Percentiles rank a stretch among this genome's conserved stretches.
phyloP scores from a whole-genome alignment of 176 grass and related monocot genomes.

The Elaeis guineensis region DNA sequence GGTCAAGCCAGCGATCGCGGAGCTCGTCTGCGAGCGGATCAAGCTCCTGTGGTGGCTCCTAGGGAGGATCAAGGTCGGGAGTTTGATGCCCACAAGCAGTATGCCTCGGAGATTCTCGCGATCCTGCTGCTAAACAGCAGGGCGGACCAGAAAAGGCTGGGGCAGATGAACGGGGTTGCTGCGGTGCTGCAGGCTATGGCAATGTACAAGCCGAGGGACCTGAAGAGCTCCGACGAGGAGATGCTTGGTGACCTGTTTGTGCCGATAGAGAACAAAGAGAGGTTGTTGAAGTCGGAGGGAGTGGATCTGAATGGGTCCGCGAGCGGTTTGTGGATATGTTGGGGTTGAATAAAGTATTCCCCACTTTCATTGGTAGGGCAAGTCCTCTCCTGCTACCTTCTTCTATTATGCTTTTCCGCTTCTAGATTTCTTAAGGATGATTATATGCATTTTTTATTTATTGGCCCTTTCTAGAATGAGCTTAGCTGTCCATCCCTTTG shows the following conservation, averaged over 20 bases:
- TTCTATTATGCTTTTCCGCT: too few species aligned
- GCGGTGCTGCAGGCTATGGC: conserved; percentile 70
- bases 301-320: conserved; percentile 83
- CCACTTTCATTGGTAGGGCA: too few species aligned
- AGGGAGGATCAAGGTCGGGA: conserved; percentile 67
- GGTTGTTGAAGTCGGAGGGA: conserved; percentile 64
- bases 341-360: conserved; percentile 30
- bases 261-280: conserved; percentile 84
- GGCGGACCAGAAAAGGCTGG: conserved; percentile 77
- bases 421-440: too few species aligned
- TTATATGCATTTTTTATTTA: too few species aligned
- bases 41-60: conserved; percentile 82
- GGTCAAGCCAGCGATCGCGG: conserved; percentile 24
- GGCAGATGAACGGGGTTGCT: conserved; percentile 84
- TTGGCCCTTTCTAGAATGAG: too few species aligned
- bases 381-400: too few species aligned
- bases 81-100: conserved; percentile 91
- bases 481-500: too few species aligned
- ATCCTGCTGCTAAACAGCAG: conserved; percentile 78
- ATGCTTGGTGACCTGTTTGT: conserved; percentile 94
- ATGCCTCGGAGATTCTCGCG: conserved; percentile 82
- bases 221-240: conserved; percentile 83
- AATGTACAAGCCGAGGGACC: conserved; percentile 90
- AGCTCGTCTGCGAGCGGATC: conserved; percentile 67
- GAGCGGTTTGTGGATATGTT: conserved; percentile 83